Conservation (phyloP, 129 eudicot genomes). For the Helianthus tuberosus region DNA sequence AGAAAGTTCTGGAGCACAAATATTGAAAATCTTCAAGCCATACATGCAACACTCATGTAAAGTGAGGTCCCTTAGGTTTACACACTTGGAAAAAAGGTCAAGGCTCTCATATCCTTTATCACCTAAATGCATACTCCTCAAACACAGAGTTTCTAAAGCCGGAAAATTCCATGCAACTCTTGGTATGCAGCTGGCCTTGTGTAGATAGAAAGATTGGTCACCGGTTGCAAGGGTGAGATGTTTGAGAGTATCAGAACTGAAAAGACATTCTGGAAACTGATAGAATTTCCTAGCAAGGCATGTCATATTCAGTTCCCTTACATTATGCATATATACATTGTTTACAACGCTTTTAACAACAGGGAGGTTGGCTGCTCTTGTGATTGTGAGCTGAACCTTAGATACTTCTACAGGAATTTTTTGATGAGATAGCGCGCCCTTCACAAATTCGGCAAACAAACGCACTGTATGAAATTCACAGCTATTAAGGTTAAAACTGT, state of each 20-base stretch:
- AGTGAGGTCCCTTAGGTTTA: slow-evolving; percentile 19
- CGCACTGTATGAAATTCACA: background rate
- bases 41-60: background rate
- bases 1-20: slow-evolving; percentile 5
- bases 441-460: slow-evolving; percentile 14
- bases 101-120: background rate
- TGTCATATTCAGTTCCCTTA: background rate
- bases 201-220: background rate
- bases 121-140: background rate
- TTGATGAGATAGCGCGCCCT: background rate
- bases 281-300: background rate
- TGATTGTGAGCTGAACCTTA: slow-evolving; percentile 1
- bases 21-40: background rate
- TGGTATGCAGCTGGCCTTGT: background rate
- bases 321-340: slow-evolving; percentile 21
- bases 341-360: background rate
- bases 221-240: slow-evolving; percentile 12
- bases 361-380: background rate
- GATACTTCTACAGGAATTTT: background rate
- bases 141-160: slow-evolving; percentile 18
- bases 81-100: slow-evolving; percentile 29
- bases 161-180: slow-evolving; percentile 22
- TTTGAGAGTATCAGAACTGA: slow-evolving; percentile 8
- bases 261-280: background rate
- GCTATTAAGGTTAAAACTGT: background rate